phyloP scores from a whole-genome alignment of 139 green algal genomes.

The Medakamo hakoo region DNA sequence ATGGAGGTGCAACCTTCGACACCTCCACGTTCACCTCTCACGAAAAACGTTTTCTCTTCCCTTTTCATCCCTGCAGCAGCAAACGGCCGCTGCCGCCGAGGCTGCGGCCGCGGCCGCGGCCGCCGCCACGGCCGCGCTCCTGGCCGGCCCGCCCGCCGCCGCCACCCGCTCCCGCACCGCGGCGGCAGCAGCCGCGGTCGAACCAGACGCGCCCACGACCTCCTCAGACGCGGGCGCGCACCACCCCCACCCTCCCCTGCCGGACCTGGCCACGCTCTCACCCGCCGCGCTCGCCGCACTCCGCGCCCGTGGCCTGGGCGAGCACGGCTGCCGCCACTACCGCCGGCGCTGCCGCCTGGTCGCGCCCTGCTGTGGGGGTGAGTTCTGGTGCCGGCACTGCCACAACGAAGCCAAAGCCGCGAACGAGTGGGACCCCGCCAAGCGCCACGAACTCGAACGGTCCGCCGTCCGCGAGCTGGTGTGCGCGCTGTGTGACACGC shows the following conservation, averaged over 20 bases:
- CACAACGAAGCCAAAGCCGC: conserved; percentile 63
- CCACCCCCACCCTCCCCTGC: conserved; percentile 8
- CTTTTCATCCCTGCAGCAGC: no score
- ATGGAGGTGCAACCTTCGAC: no score
- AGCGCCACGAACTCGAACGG: conserved; percentile 61
- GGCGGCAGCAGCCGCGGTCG: conserved; percentile 2
- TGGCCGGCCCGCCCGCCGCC: neutral
- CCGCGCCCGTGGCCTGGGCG: conserved; percentile 4
- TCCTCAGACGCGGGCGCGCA: conserved; percentile 26
- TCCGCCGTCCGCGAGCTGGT: conserved; percentile 54
- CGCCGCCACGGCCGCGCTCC: no score
- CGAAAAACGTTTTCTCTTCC: no score
- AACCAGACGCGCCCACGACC: conserved; percentile 4
- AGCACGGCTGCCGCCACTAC: conserved; percentile 66
- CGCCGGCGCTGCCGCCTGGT: conserved; percentile 52
- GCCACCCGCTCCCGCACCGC: neutral
- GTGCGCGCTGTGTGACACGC: conserved; percentile 52
- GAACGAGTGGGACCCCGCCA: conserved; percentile 38
- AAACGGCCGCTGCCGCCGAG: no score
- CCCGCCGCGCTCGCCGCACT: neutral
- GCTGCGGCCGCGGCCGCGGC: no score
- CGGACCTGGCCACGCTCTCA: conserved; percentile 3
- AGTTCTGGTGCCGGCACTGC: conserved; percentile 71
- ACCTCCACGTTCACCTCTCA: no score
- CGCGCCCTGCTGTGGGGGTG: conserved; percentile 57